Percentiles rank a stretch among this genome's conserved stretches.
These are phyloP conservation scores for Narthecium ossifragum DNA, from an alignment of 106 monocot genomes.

Conservation along the genomic window DNA sequence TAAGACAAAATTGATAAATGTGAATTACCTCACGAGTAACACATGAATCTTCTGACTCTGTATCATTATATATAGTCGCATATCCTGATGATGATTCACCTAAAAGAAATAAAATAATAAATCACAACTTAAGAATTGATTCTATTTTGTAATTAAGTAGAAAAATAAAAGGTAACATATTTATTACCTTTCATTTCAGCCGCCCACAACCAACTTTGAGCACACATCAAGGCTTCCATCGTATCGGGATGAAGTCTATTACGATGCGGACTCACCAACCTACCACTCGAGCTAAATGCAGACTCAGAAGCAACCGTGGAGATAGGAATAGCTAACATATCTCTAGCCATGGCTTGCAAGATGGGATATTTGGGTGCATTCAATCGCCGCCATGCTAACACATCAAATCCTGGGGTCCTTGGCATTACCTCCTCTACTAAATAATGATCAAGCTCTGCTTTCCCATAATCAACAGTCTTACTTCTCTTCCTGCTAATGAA, in stretches of 20 bases:
- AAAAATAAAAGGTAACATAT: too few relatives aligned
- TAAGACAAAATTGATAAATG: too few relatives aligned
- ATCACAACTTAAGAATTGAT: too few relatives aligned
- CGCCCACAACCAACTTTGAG: neutral
- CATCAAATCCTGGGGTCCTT: slow-evolving; percentile 8
- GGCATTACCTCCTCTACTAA: slow-evolving; percentile 5
- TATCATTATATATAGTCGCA: too few relatives aligned
- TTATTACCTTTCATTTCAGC: too few relatives aligned
- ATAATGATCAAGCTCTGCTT: slow-evolving; percentile 22
- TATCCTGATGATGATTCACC: too few relatives aligned
- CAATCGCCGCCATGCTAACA: slow-evolving; percentile 15
- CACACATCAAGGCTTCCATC: slow-evolving; percentile 4
- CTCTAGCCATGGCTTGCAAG: slow-evolving; percentile 12
- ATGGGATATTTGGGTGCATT: slow-evolving; percentile 11
- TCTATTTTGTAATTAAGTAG: too few relatives aligned
- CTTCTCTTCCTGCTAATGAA: neutral
- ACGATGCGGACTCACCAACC: too few relatives aligned
- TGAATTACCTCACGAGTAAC: too few relatives aligned
- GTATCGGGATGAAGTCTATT: neutral
- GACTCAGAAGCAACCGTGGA: slow-evolving; percentile 19
- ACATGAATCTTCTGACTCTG: too few relatives aligned
- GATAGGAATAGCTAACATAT: slow-evolving; percentile 15
- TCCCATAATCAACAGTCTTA: neutral
- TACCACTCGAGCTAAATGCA: slow-evolving; percentile 6
- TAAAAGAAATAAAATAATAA: too few relatives aligned